A percentile compares a stretch with the other conserved stretches of the same genome.
phyloP scores from a whole-genome alignment of 805 yeast genomes.

The Millerozyma acaciae region DNA sequence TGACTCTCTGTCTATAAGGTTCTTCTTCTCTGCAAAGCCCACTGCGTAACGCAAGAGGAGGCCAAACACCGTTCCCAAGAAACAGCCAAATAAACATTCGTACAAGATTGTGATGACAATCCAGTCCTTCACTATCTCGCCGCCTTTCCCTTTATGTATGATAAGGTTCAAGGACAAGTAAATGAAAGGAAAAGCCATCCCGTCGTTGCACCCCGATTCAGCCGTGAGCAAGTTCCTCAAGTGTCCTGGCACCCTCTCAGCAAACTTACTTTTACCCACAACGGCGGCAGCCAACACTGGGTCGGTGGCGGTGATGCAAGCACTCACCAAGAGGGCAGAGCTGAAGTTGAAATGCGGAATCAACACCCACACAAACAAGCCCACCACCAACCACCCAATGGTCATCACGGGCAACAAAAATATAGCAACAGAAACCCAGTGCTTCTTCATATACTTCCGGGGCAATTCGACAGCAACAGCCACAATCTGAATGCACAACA shows the following conservation, averaged over 20 bases:
- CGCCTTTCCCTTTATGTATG: conserved; percentile 59
- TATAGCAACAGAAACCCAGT: conserved; percentile 73
- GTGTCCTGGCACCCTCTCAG: conserved; percentile 90
- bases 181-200: conserved; percentile 93
- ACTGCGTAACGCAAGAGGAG: conserved; percentile 66
- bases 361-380: conserved; percentile 72
- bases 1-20: conserved; percentile 82
- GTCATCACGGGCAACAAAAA: conserved; percentile 87
- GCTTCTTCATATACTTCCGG: conserved; percentile 78
- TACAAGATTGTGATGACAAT: conserved; percentile 69
- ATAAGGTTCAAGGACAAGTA: conserved; percentile 65
- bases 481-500: conserved; percentile 81
- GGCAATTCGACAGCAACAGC: conserved; percentile 95
- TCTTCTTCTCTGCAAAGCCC: conserved; percentile 64
- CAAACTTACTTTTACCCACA: conserved; percentile 91
- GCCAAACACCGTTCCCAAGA: conserved; percentile 73
- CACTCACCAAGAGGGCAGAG: conserved; percentile 70
- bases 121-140: conserved; percentile 77
- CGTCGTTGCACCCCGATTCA: conserved; percentile 89
- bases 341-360: conserved; percentile 71
- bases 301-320: conserved; percentile 92
- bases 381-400: conserved; percentile 80
- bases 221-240: conserved; percentile 78
- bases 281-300: conserved; percentile 95
- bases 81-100: conserved; percentile 76